These are phyloP conservation scores for Eudorina sp. DNA, from an alignment of 139 green algal genomes.

Conservation along the genomic window DNA sequence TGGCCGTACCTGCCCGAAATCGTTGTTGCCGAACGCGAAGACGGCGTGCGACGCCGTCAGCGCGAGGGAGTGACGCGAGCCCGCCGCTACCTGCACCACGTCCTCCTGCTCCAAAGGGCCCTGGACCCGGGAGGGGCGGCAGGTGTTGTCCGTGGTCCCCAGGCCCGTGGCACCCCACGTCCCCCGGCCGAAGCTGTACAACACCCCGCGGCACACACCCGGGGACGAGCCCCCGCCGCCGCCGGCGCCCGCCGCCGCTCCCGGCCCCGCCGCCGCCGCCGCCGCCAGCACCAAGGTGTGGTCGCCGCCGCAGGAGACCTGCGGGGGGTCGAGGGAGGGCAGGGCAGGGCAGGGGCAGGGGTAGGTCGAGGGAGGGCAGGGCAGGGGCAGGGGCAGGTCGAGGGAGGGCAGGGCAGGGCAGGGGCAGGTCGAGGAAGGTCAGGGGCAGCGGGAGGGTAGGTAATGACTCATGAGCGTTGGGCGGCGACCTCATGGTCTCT, in stretches of 20 bases:
- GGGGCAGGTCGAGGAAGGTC: no score
- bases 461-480: no score
- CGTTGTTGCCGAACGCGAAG: constrained; percentile 66
- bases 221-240: background rate
- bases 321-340: background rate
- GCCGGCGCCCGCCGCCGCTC: background rate
- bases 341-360: background rate
- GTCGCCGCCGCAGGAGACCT: constrained; percentile 74
- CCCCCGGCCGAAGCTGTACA: constrained; percentile 77
- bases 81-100: constrained; percentile 74
- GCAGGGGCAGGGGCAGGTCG: background rate
- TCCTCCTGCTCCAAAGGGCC: constrained; percentile 50
- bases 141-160: constrained; percentile 64
- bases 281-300: constrained; percentile 69
- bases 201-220: constrained; percentile 31
- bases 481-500: no score
- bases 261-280: background rate
- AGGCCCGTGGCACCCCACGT: constrained; percentile 80
- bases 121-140: constrained; percentile 17
- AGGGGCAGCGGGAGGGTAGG: no score
- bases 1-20: constrained; percentile 22
- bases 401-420: background rate
- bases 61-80: constrained; percentile 71
- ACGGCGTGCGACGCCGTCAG: constrained; percentile 62
- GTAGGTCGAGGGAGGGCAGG: background rate